These are phyloP conservation scores for Coniosporium apollinis DNA, from an alignment of 495 filamentous ascomycete species.

Conservation along the genomic window DNA sequence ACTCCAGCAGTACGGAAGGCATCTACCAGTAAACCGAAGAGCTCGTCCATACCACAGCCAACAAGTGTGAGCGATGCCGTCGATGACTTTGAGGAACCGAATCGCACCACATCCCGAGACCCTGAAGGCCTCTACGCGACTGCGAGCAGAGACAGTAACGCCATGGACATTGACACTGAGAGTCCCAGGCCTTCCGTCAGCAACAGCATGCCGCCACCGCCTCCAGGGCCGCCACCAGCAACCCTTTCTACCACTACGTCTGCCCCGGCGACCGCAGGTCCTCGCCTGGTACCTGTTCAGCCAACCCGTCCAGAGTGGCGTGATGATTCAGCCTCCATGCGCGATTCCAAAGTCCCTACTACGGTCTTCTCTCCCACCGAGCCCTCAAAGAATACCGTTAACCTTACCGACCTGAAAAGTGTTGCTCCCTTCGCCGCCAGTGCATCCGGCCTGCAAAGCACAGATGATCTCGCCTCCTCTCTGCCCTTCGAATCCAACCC, in stretches of 20 bases:
- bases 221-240: slow-evolving; percentile 1
- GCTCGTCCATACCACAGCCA: slow-evolving; percentile 1
- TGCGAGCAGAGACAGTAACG: slow-evolving; percentile 16
- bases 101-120: slow-evolving; percentile 3
- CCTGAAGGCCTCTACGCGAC: slow-evolving; percentile 6
- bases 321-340: slow-evolving; percentile 1
- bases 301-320: slow-evolving; percentile 10
- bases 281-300: slow-evolving; percentile 11
- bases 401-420: slow-evolving; percentile 48
- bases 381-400: slow-evolving; percentile 20
- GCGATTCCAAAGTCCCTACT: slow-evolving; percentile 5
- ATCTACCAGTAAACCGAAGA: slow-evolving; percentile 2
- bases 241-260: background rate
- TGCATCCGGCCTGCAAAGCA: slow-evolving; percentile 36
- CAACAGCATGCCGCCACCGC: too few species aligned
- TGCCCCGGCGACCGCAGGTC: slow-evolving; percentile 1
- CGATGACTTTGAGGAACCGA: slow-evolving; percentile 7
- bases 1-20: slow-evolving; percentile 7
- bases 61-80: slow-evolving; percentile 1
- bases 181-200: slow-evolving; percentile 5
- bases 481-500: slow-evolving; percentile 60
- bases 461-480: slow-evolving; percentile 46
- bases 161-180: slow-evolving; percentile 25
- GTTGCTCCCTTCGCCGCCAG: slow-evolving; percentile 46
- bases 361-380: slow-evolving; percentile 3